Conservation (phyloP, 495 filamentous ascomycete species). For the Penicillium salamii region DNA sequence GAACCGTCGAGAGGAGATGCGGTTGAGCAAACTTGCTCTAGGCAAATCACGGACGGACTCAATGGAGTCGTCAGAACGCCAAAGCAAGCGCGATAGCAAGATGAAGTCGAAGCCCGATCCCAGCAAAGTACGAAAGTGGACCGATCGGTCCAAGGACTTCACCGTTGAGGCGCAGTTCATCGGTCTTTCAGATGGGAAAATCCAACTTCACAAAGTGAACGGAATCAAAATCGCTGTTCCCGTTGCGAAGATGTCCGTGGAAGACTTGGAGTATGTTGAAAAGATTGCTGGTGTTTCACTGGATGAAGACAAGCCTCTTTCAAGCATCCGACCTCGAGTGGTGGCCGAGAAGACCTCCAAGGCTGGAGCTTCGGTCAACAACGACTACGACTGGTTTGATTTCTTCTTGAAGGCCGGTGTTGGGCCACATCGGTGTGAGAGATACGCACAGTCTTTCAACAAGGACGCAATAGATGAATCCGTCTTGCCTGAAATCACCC, state of each 20-base stretch:
- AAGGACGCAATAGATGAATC: slow-evolving; percentile 95
- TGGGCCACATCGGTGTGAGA: slow-evolving; percentile 84
- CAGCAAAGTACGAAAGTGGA: slow-evolving; percentile 86
- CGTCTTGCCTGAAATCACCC: slow-evolving; percentile 80
- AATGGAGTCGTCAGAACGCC: slow-evolving; percentile 62
- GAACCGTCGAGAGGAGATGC: slow-evolving; percentile 79
- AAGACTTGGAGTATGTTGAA: slow-evolving; percentile 95
- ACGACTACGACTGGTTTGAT: slow-evolving; percentile 96
- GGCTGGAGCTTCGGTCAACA: slow-evolving; percentile 56
- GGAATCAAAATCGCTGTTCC: slow-evolving; percentile 98
- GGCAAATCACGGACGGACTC: slow-evolving; percentile 57
- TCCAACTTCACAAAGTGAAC: slow-evolving; percentile 96
- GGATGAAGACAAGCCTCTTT: slow-evolving; percentile 94
- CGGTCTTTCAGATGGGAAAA: slow-evolving; percentile 85
- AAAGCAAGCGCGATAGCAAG: slow-evolving; percentile 62
- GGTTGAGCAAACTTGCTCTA: slow-evolving; percentile 71
- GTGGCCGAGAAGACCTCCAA: slow-evolving; percentile 18
- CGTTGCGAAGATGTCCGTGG: slow-evolving; percentile 87
- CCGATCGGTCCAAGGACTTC: slow-evolving; percentile 90
- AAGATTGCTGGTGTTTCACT: slow-evolving; percentile 78
- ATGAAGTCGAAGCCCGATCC: slow-evolving; percentile 71
- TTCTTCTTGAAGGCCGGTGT: slow-evolving; percentile 95
- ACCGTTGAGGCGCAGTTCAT: slow-evolving; percentile 98
- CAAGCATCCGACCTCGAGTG: slow-evolving; percentile 58
- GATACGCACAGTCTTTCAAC: slow-evolving; percentile 84